Evolutionary conservation across 305 asterid genomes (phyloP), one percentile per base, ranked within the genome.

Genomic region (Rubia tinctorum): DNA sequence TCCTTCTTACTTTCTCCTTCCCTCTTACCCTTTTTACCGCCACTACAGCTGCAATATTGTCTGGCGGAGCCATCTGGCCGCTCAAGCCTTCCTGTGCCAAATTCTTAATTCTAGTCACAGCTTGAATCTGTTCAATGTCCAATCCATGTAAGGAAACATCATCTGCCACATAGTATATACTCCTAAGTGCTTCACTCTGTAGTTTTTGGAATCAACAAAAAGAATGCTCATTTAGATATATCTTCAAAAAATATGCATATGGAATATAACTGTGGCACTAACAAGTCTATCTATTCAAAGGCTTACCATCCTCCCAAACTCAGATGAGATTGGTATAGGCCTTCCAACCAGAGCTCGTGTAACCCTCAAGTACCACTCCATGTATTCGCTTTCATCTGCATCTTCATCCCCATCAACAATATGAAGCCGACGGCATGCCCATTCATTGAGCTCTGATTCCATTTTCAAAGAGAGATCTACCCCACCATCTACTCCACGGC

Each of bases 401-500:
- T 87, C 95, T 82, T 90, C 97, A 83, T 90, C 98, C 42, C 91
- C 97, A 80, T 88, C 96, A 47, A 94, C 91, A 75, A 94, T 82
- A 79, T 87, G 87, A 80, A 84, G 84, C 77, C 83, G 91, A 1
- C 97, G 93, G 73, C 84, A 85, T n/a, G 87, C 80, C 99, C 98
- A 94, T 75, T 91, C 98, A 43, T 69, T 87, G 49, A 94, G 90
- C 88, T 94, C 99, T 14, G 87, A 51, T 77, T 92, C 97, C 97
- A 94, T 91, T 83, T 90, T 94, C 43, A 82, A 86, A 12, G 96
- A 82, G 47, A 91, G 91, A 76, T 94, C 91, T 23, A 94, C 88
- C 51, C 97, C 99, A 53, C 96, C 95, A 78, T 94, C 99, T 55
- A 91, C 99, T 60, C 98, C 99, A 76, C 97, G 99, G 23, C 89